Evolutionary conservation across 1,284 basidiomycete species (phyloP).

Genomic region (Inonotus obliquus): DNA sequence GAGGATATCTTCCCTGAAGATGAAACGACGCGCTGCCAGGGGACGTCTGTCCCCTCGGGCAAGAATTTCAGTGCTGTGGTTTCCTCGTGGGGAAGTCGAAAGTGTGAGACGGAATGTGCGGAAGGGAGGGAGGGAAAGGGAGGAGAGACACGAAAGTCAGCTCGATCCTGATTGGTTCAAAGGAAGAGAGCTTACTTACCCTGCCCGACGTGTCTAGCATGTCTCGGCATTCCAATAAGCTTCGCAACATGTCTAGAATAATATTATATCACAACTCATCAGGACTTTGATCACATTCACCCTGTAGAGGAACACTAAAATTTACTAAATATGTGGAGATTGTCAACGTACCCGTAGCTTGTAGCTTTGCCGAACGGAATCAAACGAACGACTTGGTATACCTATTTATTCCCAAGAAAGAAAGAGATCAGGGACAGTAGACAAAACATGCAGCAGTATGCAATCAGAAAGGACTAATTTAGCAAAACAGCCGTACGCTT

Average conservation of each 20-base stretch:
- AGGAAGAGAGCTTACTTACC: conserved; percentile 39
- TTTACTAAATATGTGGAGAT: background rate
- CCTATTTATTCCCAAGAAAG: conserved; percentile 35
- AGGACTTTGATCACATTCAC: background rate
- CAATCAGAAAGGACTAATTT: too few relatives aligned
- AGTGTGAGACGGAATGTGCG: background rate
- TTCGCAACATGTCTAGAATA: conserved; percentile 74
- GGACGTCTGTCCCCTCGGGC: conserved; percentile 55
- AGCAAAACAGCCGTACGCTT: too few relatives aligned
- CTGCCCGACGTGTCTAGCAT: conserved; percentile 84
- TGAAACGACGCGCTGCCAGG: conserved; percentile 71
- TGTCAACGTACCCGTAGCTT: conserved; percentile 50
- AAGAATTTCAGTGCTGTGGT: conserved; percentile 68
- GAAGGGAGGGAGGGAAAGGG: background rate
- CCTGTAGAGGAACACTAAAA: background rate
- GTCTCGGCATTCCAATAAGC: conserved; percentile 75
- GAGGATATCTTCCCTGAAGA: conserved; percentile 73
- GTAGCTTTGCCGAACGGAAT: conserved; percentile 64
- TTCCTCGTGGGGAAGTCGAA: background rate
- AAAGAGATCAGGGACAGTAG: background rate
- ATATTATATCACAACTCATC: background rate
- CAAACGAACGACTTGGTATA: conserved; percentile 61
- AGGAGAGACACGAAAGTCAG: background rate
- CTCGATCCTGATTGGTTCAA: background rate
- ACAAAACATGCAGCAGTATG: too few relatives aligned